Evolutionary conservation across 352 stramenopile species (phyloP).

Genomic region (Elongisporangium undulatum): DNA sequence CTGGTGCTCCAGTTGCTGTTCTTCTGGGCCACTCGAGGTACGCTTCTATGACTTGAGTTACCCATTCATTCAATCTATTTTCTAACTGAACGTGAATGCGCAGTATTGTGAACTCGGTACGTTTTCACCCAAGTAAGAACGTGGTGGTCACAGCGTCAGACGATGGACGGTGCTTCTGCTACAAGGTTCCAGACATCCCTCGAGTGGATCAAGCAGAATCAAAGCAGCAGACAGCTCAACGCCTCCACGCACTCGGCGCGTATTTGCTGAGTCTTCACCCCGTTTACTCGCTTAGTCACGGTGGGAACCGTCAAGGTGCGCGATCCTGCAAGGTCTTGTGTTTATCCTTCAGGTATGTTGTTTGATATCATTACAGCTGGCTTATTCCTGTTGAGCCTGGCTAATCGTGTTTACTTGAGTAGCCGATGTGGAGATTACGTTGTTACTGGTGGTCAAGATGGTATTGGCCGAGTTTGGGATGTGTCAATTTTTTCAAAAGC

Average conservation of each 20-base stretch:
- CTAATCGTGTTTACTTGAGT: constrained; percentile 9
- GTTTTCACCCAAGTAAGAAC: constrained; percentile 85
- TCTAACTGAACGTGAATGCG: background rate
- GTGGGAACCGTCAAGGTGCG: constrained; percentile 29
- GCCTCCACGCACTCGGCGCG: constrained; percentile 58
- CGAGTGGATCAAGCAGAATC: constrained; percentile 46
- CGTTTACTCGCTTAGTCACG: constrained; percentile 73
- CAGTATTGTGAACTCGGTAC: constrained; percentile 75
- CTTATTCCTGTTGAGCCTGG: background rate
- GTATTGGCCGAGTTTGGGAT: constrained; percentile 89
- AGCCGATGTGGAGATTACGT: constrained; percentile 87
- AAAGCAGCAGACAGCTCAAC: constrained; percentile 75
- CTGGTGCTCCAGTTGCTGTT: constrained; percentile 79
- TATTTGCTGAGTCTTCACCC: constrained; percentile 82
- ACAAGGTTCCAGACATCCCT: constrained; percentile 80
- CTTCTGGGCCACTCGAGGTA: constrained; percentile 81
- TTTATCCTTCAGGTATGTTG: constrained; percentile 40
- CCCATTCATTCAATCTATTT: background rate
- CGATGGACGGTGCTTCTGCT: constrained; percentile 89
- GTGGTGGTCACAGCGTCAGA: constrained; percentile 91
- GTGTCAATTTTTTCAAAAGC: constrained; percentile 48
- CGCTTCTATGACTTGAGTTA: constrained; percentile 26
- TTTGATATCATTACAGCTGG: background rate
- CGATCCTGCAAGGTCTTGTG: constrained; percentile 75
- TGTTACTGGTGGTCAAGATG: constrained; percentile 92